These are phyloP conservation scores for Agapanthus africanus DNA, from an alignment of 106 monocot genomes.

Conservation along the genomic window DNA sequence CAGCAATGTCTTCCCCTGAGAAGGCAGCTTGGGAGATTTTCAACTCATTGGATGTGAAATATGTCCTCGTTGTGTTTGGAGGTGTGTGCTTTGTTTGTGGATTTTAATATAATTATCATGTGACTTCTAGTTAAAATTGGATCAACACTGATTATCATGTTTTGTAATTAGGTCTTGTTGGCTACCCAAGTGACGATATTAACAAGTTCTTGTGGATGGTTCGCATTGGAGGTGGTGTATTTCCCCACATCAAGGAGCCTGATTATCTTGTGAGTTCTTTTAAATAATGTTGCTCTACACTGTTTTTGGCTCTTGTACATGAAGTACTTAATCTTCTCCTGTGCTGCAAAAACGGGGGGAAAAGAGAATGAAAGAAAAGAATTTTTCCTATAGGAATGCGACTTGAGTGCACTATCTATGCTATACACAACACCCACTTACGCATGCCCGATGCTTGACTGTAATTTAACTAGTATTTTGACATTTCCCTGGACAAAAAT, in stretches of 20 bases:
- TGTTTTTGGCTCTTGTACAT: no score
- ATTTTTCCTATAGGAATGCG: no score
- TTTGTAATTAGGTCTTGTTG: conserved; percentile 75
- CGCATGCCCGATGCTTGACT: no score
- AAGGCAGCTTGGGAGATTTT: conserved; percentile 96
- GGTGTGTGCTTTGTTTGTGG: conserved; percentile 21
- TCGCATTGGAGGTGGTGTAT: conserved; percentile 97
- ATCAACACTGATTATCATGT: background rate
- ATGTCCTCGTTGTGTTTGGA: conserved; percentile 98
- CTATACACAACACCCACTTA: no score
- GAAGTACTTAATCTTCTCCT: background rate
- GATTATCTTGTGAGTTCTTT: conserved; percentile 93
- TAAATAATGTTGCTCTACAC: no score
- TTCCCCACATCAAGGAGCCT: conserved; percentile 97
- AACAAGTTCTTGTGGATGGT: conserved; percentile 99
- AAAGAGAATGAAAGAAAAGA: no score
- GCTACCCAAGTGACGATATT: conserved; percentile 98
- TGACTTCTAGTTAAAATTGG: background rate
- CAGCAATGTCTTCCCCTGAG: conserved; percentile 98
- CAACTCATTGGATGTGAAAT: conserved; percentile 93
- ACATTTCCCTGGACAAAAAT: no score
- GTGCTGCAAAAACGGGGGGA: background rate
- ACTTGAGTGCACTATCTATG: no score
- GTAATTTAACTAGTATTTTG: no score
- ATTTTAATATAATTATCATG: no score